Conservation (phyloP, 2,329 filamentous ascomycete species). For the Botrytis hyacinthi region DNA sequence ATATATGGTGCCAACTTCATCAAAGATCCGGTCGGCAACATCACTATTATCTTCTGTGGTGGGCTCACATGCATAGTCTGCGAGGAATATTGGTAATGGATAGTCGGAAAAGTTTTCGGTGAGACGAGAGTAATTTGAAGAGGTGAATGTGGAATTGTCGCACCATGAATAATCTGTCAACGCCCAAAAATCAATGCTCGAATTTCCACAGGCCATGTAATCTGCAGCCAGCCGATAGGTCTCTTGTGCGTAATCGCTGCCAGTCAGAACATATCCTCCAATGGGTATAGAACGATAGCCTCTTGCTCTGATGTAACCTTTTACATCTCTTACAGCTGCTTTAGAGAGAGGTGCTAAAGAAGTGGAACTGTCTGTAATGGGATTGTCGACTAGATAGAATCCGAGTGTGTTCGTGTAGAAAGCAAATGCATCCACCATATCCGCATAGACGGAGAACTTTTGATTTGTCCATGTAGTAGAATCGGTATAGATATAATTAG, state of each 20-base stretch:
- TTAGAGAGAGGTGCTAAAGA: background rate
- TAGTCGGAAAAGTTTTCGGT: background rate
- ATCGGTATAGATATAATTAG: background rate
- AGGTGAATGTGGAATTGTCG: background rate
- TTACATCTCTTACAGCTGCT: background rate
- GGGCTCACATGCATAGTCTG: background rate
- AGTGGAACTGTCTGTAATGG: background rate
- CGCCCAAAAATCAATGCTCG: background rate
- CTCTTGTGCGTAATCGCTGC: background rate
- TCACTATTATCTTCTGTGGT: background rate
- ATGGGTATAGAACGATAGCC: background rate
- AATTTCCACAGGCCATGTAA: background rate
- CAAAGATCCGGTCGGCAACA: background rate
- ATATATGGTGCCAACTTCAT: background rate
- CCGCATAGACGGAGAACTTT: background rate
- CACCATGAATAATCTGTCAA: background rate
- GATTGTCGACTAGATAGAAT: background rate
- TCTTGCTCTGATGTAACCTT: background rate
- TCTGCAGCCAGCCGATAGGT: background rate
- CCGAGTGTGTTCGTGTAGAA: background rate
- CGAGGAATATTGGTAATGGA: background rate
- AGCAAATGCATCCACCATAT: background rate
- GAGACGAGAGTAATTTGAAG: background rate
- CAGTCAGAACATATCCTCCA: background rate
- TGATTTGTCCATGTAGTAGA: background rate